Evolutionary conservation across 768 basidiomycete species (phyloP).

Genomic region (Serpula lacrymans): DNA sequence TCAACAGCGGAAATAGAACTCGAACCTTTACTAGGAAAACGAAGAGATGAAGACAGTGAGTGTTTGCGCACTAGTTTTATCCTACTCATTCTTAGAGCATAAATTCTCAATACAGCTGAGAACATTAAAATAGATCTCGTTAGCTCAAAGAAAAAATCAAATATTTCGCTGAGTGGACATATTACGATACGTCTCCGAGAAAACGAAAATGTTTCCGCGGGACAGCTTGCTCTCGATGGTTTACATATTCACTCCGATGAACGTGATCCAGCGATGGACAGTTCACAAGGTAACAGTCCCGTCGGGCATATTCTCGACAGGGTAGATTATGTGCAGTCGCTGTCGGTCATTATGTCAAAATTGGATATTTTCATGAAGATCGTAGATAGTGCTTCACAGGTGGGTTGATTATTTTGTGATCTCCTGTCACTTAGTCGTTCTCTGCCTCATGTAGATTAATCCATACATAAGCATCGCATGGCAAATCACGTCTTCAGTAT

Average conservation of each 20-base stretch:
- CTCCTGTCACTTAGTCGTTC: not conserved
- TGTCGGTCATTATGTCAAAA: constrained; percentile 18
- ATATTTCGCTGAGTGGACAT: not conserved
- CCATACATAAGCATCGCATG: constrained; percentile 25
- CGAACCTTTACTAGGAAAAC: not conserved
- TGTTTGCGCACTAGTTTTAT: not conserved
- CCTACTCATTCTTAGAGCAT: not conserved
- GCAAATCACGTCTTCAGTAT: constrained; percentile 23
- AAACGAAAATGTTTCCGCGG: not conserved
- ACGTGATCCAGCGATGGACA: too few relatives aligned
- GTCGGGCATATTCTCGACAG: not conserved
- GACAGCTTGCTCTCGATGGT: not conserved
- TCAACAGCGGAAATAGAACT: not conserved
- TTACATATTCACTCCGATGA: too few relatives aligned
- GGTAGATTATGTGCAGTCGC: constrained; percentile 4
- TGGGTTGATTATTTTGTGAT: not conserved
- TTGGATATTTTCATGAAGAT: constrained; percentile 22
- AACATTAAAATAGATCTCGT: too few relatives aligned
- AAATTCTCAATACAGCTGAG: too few relatives aligned
- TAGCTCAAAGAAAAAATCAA: too few relatives aligned
- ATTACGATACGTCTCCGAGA: not conserved
- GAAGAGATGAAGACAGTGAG: not conserved
- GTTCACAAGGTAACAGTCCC: not conserved
- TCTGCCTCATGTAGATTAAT: constrained; percentile 13
- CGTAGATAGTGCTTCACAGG: constrained; percentile 20